Evolutionary conservation across 140 eudicot genomes (phyloP), one percentile per base, ranked within the genome.

Genomic region (Senecio squalidus): DNA sequence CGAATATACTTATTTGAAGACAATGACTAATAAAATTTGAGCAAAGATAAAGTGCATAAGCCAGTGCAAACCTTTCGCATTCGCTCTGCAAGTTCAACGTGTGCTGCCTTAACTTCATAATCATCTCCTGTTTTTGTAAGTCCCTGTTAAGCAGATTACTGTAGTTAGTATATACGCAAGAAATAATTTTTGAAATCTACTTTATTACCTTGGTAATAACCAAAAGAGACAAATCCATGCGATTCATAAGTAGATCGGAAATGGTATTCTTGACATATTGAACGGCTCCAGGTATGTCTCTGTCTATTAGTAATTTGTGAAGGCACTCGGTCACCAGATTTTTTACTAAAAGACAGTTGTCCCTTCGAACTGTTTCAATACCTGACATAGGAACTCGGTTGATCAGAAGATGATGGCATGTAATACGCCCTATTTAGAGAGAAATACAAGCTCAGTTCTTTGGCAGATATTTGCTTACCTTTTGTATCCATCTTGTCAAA

Each of bases 401-500:
- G 54, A 47, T 54, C 43, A 59, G 70, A 66, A n/a, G n/a, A n/a
- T n/a, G n/a, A n/a, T n/a, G n/a, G n/a, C n/a, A n/a, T n/a, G n/a
- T n/a, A n/a, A n/a, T n/a, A n/a, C n/a, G n/a, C n/a, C n/a, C n/a
- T n/a, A n/a, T n/a, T n/a, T n/a, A n/a, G n/a, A n/a, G n/a, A n/a
- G n/a, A n/a, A n/a, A n/a, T n/a, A 50, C 6, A 67, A 7, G 33
- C 9, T 14, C 18, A 28, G 25, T 11, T 52, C 16, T 41, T 24
- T 17, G 29, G 26, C 25, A 45, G 26, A 58, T 22, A 36, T 28
- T 28, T 54, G 46, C 60, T 71, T 82, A 92, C 98, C 98, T 84
- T 92, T 92, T 24, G 98, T 85, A 59, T 92, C 98, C 98, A 92
- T 92, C 76, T 92, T 92, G 89, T 92, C 98, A 73, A 69, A 80